Percentiles rank a stretch among this genome's conserved stretches.
Evolutionary conservation across 2,329 filamentous ascomycete genomes (phyloP).

Genomic region (Anthostomella pinea): DNA sequence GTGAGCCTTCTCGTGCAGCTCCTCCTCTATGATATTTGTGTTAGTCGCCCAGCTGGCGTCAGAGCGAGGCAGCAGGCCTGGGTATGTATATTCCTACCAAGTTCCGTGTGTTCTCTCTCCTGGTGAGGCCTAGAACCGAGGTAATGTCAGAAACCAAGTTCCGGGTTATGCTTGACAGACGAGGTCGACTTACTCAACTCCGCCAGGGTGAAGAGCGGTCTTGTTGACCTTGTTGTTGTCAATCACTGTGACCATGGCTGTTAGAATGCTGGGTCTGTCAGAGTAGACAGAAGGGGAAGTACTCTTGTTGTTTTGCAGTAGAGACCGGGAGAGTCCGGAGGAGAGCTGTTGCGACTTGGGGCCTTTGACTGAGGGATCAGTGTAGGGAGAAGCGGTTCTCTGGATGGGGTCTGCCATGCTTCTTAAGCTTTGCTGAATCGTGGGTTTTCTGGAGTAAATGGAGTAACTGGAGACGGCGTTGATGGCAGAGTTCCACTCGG

Average conservation of each 20-base stretch:
- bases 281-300: slow-evolving; percentile 1
- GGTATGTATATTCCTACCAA: slow-evolving; percentile 49
- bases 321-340: slow-evolving; percentile 31
- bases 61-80: slow-evolving; percentile 1
- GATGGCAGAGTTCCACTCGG: slow-evolving; percentile 27
- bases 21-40: slow-evolving; percentile 61
- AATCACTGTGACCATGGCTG: slow-evolving; percentile 42
- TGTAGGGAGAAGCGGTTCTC: slow-evolving; percentile 44
- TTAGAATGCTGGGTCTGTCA: slow-evolving; percentile 13
- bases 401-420: slow-evolving; percentile 39
- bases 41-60: slow-evolving; percentile 13
- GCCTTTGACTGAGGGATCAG: slow-evolving; percentile 43
- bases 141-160: slow-evolving; percentile 26
- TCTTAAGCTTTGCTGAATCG: slow-evolving; percentile 28
- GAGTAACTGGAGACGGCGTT: too few relatives aligned
- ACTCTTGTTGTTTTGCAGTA: slow-evolving; percentile 28
- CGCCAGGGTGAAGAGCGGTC: slow-evolving; percentile 84
- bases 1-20: slow-evolving; percentile 95
- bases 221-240: slow-evolving; percentile 71
- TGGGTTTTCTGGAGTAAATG: slow-evolving; percentile 17
- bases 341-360: slow-evolving; percentile 40
- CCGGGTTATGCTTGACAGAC: slow-evolving; percentile 7
- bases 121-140: slow-evolving; percentile 58
- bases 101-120: slow-evolving; percentile 81
- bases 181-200: slow-evolving; percentile 71